Conservation (phyloP, 1,284 basidiomycete species). For the Malassezia japonica region DNA sequence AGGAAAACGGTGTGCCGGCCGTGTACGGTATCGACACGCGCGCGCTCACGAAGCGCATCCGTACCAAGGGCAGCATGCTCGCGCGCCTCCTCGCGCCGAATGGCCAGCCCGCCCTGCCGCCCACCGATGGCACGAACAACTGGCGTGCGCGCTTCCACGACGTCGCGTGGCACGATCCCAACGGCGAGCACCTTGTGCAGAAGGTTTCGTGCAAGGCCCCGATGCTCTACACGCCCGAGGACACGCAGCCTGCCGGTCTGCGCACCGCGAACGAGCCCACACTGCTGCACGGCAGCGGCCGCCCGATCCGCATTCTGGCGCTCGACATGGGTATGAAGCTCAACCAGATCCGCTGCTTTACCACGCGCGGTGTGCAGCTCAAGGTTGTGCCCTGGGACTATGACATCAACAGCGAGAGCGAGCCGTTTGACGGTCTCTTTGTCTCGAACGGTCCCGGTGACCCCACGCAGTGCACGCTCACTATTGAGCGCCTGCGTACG, state of each 20-base stretch:
- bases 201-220: slow-evolving; percentile 68
- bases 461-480: slow-evolving; percentile 63
- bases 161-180: slow-evolving; percentile 78
- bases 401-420: slow-evolving; percentile 63
- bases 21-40: slow-evolving; percentile 95
- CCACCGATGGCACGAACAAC: slow-evolving; percentile 37
- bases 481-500: slow-evolving; percentile 63
- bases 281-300: slow-evolving; percentile 65
- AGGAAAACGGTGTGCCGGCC: slow-evolving; percentile 87
- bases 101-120: slow-evolving; percentile 18
- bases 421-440: slow-evolving; percentile 89
- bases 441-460: slow-evolving; percentile 97
- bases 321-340: slow-evolving; percentile 99
- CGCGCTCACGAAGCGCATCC: slow-evolving; percentile 87
- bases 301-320: slow-evolving; percentile 73
- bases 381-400: slow-evolving; percentile 98
- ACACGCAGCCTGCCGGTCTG: slow-evolving; percentile 47
- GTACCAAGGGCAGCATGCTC: slow-evolving; percentile 86
- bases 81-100: slow-evolving; percentile 48
- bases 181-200: slow-evolving; percentile 80
- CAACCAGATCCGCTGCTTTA: slow-evolving; percentile 97
- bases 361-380: slow-evolving; percentile 80
- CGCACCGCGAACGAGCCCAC: slow-evolving; percentile 50
- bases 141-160: slow-evolving; percentile 78
- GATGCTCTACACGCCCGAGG: slow-evolving; percentile 56